Evolutionary conservation across 306 rosid genomes (phyloP).

Genomic region (Purshia tridentata): DNA sequence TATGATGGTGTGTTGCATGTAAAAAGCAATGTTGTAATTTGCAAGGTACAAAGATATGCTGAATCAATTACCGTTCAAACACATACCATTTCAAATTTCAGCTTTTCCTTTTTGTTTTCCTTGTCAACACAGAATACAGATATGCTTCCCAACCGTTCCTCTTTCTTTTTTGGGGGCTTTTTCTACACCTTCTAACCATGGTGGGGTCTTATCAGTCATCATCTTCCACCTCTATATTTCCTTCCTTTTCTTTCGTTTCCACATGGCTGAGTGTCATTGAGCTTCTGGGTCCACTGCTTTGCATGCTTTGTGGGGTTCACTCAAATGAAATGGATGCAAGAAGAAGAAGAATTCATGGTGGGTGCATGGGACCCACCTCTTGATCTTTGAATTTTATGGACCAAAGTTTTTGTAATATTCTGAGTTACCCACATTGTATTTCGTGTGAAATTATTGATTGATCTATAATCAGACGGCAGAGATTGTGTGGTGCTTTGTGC

Average conservation of each 20-base stretch:
- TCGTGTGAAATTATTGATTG: slow-evolving; percentile 18
- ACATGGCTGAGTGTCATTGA: no score
- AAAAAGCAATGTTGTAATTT: slow-evolving; percentile 13
- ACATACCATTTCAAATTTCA: slow-evolving; percentile 79
- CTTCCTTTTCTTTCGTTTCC: slow-evolving; percentile 7
- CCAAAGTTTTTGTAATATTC: slow-evolving; percentile 23
- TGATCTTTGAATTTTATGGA: slow-evolving; percentile 45
- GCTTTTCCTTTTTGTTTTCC: slow-evolving; percentile 66
- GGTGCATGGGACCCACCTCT: slow-evolving; percentile 49
- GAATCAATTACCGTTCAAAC: slow-evolving; percentile 18
- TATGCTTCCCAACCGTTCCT: slow-evolving; percentile 55
- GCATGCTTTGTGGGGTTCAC: slow-evolving; percentile 43
- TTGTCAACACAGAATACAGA: background rate
- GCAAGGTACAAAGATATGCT: slow-evolving; percentile 43
- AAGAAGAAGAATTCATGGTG: slow-evolving; percentile 21
- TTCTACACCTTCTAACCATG: slow-evolving; percentile 30
- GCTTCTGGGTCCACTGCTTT: slow-evolving; percentile 2
- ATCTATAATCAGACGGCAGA: slow-evolving; percentile 30
- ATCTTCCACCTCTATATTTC: slow-evolving; percentile 36
- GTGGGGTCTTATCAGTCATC: slow-evolving; percentile 36
- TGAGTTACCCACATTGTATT: slow-evolving; percentile 32
- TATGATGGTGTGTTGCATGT: slow-evolving; percentile 53
- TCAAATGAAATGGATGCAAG: background rate
- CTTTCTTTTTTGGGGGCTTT: slow-evolving; percentile 31
- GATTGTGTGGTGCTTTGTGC: slow-evolving; percentile 20